A percentile compares a stretch with the other conserved stretches of the same genome.
Evolutionary conservation across 352 stramenopile species (phyloP).

Genomic region (Thraustochytrium striatum): DNA sequence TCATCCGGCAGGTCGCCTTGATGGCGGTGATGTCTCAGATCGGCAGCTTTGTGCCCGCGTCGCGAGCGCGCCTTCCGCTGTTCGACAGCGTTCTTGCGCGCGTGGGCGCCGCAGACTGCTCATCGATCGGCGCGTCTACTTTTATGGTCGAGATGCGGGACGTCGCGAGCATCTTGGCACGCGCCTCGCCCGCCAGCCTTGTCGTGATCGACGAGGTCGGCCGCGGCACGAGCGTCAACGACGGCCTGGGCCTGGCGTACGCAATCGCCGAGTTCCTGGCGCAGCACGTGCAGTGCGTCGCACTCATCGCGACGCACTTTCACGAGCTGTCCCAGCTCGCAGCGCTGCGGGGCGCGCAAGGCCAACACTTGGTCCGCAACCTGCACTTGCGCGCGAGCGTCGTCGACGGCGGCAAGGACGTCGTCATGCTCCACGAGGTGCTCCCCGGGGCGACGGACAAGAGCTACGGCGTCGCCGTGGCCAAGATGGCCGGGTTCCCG

Average conservation of each 20-base stretch:
- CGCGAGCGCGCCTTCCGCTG: conserved; percentile 77
- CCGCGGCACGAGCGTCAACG: conserved; percentile 88
- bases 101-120: conserved; percentile 89
- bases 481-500: conserved; percentile 93
- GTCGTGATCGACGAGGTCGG: conserved; percentile 99
- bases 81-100: conserved; percentile 92
- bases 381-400: conserved; percentile 60
- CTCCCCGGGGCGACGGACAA: conserved; percentile 66
- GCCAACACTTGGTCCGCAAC: conserved; percentile 65
- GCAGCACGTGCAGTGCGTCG: conserved; percentile 69
- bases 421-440: conserved; percentile 86
- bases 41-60: conserved; percentile 89
- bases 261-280: conserved; percentile 94
- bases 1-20: conserved; percentile 91
- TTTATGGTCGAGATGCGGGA: conserved; percentile 99
- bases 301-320: conserved; percentile 98
- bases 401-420: conserved; percentile 58
- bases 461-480: conserved; percentile 97
- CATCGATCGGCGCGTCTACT: conserved; percentile 89
- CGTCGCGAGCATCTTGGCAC: conserved; percentile 88
- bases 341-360: no score
- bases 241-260: conserved; percentile 78
- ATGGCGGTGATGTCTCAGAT: conserved; percentile 93
- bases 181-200: conserved; percentile 81
- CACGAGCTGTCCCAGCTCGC: conserved; percentile 91